Evolutionary conservation across 768 basidiomycete species (phyloP), one percentile per base, ranked within the genome.

Genomic region (Naganishia kalamii): DNA sequence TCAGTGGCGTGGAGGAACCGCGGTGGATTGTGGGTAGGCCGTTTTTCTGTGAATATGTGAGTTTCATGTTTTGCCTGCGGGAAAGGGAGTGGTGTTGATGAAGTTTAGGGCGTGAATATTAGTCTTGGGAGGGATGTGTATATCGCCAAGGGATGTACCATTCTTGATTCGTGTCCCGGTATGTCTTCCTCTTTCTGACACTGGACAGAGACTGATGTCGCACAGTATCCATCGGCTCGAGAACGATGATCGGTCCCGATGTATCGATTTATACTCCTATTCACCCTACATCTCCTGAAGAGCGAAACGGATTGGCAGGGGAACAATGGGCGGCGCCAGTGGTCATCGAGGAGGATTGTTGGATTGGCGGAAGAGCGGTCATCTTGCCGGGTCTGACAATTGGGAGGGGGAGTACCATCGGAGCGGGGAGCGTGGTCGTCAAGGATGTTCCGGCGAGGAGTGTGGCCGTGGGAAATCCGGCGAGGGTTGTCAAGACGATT

Each of bases 381-480:
- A 68, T 80, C 25, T 48, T 72, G 1, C 70, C 74, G 1, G 74
- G 75, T 3, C 75, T 79, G 1, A 76, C 66, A 23, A 75, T 80
- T 13, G 79, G 79, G 0, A 47, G 72, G 27, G 79, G 79, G 0
- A 37, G 25, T 0, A 75, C 74, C 2, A 67, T 80, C 17, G 79
- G 78, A 3, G 79, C 77, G 0, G 75, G 75, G 1, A 60, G 50
- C 12, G 74, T 79, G 12, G 75, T 79, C 2, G 77, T 77, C 0
- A 79, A 75, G 68, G 59, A 68, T 49, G 64, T 77, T 0, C 70
- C 70, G 23, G 50, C 66, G 1, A 65, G 77, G 47, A 61, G 51
- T 29, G 75, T 80, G 5, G 79, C 70, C 0, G 78, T 72, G 4
- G 79, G 79, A 0, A 79, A 78, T 62, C 78, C 79, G 3, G 77